Percentiles rank a stretch among this genome's conserved stretches.
Conservation (phyloP, 2,329 filamentous ascomycete species). For the Trichoderma harzianum region DNA sequence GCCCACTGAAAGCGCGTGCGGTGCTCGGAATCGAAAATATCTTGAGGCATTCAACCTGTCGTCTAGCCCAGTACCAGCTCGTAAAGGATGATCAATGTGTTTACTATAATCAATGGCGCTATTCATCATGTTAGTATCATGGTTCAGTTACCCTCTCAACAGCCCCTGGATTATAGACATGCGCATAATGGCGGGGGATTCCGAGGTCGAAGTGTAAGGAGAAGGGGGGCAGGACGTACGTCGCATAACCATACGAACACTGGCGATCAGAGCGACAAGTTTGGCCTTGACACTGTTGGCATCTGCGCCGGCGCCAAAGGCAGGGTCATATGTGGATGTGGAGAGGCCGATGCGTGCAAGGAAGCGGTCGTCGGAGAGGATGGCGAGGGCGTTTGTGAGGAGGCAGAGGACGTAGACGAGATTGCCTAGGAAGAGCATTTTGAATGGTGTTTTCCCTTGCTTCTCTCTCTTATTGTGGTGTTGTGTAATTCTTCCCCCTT, state of each 20-base stretch:
- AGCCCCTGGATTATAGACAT: not conserved
- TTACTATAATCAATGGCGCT: constrained; percentile 85
- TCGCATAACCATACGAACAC: constrained; percentile 87
- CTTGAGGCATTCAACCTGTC: not conserved
- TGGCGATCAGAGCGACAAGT: constrained; percentile 84
- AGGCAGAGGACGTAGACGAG: constrained; percentile 78
- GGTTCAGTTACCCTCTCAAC: no score
- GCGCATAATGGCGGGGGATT: not conserved
- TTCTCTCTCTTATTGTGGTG: not conserved
- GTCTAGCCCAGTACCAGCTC: constrained; percentile 56
- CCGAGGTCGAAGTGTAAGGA: not conserved
- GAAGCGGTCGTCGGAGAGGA: constrained; percentile 93
- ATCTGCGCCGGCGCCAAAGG: constrained; percentile 71
- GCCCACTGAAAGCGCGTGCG: not conserved
- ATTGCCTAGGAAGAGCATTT: constrained; percentile 67
- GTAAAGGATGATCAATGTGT: constrained; percentile 79
- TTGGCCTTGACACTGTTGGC: constrained; percentile 75
- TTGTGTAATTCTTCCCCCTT: not conserved
- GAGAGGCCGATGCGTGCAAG: constrained; percentile 84
- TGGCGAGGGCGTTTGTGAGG: constrained; percentile 87
- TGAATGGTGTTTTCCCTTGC: constrained; percentile 17
- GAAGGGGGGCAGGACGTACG: constrained; percentile 49
- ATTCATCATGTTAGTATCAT: not conserved
- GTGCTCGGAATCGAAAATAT: not conserved
- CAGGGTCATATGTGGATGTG: constrained; percentile 64